Evolutionary conservation across 2,329 filamentous ascomycete species (phyloP), one percentile per base, ranked within the genome.

Genomic region (Ramularia endophylla): DNA sequence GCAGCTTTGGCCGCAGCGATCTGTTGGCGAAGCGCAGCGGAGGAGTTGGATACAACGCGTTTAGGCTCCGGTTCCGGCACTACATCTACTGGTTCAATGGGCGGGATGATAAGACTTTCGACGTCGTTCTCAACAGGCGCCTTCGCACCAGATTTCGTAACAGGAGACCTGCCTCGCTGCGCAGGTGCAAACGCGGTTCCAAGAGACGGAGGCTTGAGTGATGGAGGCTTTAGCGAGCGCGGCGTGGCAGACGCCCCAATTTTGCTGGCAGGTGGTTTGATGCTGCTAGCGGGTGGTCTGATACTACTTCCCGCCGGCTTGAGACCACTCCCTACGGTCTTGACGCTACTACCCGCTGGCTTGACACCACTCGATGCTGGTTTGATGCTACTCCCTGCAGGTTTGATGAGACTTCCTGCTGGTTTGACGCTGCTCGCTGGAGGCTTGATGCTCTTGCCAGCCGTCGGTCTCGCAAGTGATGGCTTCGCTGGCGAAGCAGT

Each of bases 1-100:
- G 87, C 85, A 2, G 88, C 88, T 59, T 90, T 94, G 1, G 92
- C 90, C 55, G 89, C 90, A 27, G 89, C 87, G 48, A 97, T 95
- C 40, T 92, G 89, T 38, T 95, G 87, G 25, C 92, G 80, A 11
- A 98, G 67, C 1, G 88, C 82, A 12, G 77, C 71, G 0, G 90
- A 95, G 0, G 88, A 88, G 54, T 64, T 60, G 8, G 38, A 49
- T 6, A 47, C 40, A 5, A 46, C 48, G 17, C 49, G 47, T 32
- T 53, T 50, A 8, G 45, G 33, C 25, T 48, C 44, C n/a, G 30
- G 9, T 20, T 28, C 9, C 11, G 13, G 11, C 3, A 3, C 35
- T 34, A 32, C 39, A 27, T 41, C 43, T 38, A 40, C 39, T 18
- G 52, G 46, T 15, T 57, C 61, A 48, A 66, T 68, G 5, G 55